Conservation (phyloP, 202 grass and related monocot species). For the Digitaria exilis region DNA sequence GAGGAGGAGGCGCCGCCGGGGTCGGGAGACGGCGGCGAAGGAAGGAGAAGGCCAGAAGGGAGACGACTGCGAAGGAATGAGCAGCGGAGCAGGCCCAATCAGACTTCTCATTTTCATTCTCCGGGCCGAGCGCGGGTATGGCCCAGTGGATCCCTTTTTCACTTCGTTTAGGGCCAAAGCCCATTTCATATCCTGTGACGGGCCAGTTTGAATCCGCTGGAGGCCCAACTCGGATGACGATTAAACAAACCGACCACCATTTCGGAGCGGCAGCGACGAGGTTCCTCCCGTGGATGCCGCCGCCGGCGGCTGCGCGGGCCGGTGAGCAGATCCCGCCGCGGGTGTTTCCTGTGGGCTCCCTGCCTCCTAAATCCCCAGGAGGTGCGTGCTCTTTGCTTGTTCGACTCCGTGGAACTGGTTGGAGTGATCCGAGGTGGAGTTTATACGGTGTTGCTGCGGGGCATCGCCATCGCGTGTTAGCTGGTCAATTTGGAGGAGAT, state of each 20-base stretch:
- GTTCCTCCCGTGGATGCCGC: slow-evolving; percentile 17
- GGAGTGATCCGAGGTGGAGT: too few relatives aligned
- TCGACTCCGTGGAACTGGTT: neutral
- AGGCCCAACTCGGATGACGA: neutral
- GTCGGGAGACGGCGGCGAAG: slow-evolving; percentile 11
- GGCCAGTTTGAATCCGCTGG: neutral
- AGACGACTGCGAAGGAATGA: neutral
- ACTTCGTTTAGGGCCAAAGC: neutral
- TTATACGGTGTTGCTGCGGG: neutral
- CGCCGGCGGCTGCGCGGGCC: neutral
- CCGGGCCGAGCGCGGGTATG: neutral
- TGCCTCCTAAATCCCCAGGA: neutral
- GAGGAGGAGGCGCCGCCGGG: slow-evolving; percentile 20
- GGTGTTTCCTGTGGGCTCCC: neutral
- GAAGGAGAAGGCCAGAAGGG: too few relatives aligned
- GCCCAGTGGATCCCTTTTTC: neutral
- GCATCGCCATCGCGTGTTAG: neutral
- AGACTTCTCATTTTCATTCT: neutral
- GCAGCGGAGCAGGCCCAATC: neutral
- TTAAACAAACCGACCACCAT: too few relatives aligned
- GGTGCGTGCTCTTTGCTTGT: slow-evolving; percentile 8
- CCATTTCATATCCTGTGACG: neutral
- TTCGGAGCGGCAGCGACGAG: too few relatives aligned
- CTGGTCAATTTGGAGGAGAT: neutral
- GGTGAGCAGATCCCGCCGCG: neutral